These are phyloP conservation scores for Tilletia indica DNA, from an alignment of 1,284 basidiomycete species.

Conservation along the genomic window DNA sequence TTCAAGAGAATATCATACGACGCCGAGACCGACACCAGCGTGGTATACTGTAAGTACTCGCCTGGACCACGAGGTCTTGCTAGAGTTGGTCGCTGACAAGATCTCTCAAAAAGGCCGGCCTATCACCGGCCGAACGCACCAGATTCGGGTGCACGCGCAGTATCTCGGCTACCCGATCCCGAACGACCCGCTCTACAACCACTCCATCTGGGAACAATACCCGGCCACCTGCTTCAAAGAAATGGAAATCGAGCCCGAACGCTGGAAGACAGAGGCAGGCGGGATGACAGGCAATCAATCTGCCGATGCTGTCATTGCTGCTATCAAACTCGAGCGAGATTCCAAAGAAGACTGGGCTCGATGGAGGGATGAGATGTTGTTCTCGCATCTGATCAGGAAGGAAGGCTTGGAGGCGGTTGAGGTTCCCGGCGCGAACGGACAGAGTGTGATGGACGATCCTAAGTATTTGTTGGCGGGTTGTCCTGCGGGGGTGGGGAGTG, in stretches of 20 bases:
- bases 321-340: conserved; percentile 50
- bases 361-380: conserved; percentile 53
- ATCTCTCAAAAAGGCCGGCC: conserved; percentile 62
- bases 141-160: conserved; percentile 93
- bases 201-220: conserved; percentile 49
- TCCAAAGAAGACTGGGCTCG: conserved; percentile 52
- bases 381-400: conserved; percentile 42
- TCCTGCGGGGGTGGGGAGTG: background rate
- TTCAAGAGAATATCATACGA: conserved; percentile 87
- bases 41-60: conserved; percentile 73
- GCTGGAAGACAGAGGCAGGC: conserved; percentile 47
- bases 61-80: background rate
- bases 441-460: conserved; percentile 20
- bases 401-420: conserved; percentile 41
- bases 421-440: conserved; percentile 49
- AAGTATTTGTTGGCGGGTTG: conserved; percentile 16
- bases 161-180: conserved; percentile 90
- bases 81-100: background rate
- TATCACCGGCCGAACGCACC: conserved; percentile 71
- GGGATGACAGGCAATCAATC: conserved; percentile 42
- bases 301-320: conserved; percentile 48
- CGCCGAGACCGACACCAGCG: conserved; percentile 74
- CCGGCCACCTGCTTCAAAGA: conserved; percentile 30
- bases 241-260: conserved; percentile 37
- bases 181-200: conserved; percentile 58